Base-by-base conservation (phyloP, 139 green algal genomes). In the Chlorella vulgaris region DNA sequence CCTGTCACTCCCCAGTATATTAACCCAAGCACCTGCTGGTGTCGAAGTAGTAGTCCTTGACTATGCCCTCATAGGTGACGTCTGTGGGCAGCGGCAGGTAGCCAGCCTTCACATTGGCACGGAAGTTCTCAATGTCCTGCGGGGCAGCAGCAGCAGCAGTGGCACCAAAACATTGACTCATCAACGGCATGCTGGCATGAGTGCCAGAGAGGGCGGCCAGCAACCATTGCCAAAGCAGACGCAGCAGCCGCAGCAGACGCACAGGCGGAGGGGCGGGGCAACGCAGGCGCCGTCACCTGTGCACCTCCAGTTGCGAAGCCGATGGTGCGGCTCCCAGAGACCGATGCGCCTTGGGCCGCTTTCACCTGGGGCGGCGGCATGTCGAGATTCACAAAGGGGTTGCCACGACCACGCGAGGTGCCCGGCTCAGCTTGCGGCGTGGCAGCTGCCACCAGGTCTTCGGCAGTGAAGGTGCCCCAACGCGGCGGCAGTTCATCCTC, bases 101-200 rank as follows among this genome's bases (percentile, higher is more conserved):
- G 1, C 38, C 67, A n/a, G 47, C 47, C n/a, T 60, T 70, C 13
- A 83, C 66, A 53, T 83, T 83, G 18, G 40, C 47, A 2, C 79
- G 13, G 68, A 84, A 84, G 79, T 84, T 84, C 36, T 71, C 53
- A 6, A 84, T 36, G 51, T 84, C 79, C 51, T 74, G 55, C 7
- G 68, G 53, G 3, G 8, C 18, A 24, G 47, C 47, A 58, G 47
- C 13, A 24, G 47, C 13, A 58, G 10, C 13, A 7, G 47, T n/a
- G n/a, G n/a, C n/a, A n/a, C n/a, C n/a, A n/a, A n/a, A n/a, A n/a
- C n/a, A n/a, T n/a, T n/a, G n/a, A n/a, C n/a, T n/a, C n/a, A n/a
- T n/a, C n/a, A n/a, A n/a, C n/a, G n/a, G n/a, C n/a, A n/a, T n/a
- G n/a, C n/a, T n/a, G n/a, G n/a, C n/a, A n/a, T n/a, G n/a, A n/a